Evolutionary conservation across 2,329 filamentous ascomycete species (phyloP), one percentile per base, ranked within the genome.

Genomic region (Elsinoe fawcettii): DNA sequence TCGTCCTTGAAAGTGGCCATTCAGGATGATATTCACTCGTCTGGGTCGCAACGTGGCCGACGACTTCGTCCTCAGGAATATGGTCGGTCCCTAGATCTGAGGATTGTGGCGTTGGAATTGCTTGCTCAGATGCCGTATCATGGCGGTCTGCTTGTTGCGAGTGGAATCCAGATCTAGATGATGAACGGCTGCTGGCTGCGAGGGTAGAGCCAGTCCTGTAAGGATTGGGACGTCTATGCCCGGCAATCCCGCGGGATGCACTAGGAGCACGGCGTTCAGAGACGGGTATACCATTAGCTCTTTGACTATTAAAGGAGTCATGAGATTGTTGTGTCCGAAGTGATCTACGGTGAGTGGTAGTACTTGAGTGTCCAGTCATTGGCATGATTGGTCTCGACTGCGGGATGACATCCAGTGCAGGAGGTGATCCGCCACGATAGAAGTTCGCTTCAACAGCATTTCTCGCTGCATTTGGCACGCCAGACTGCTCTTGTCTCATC

Each of bases 181-280:
- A 46, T 25, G 41, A 46, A 18, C 41, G 16, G 11, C 41, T 46
- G 11, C 14, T 20, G 7, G 46, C 12, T 27, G 46, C 30, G 16
- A 25, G 9, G 9, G 23, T 32, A 5, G 46, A 51, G 5, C 30
- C 16, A 2, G 25, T 12, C 18, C 23, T 18, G 27, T 20, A 25
- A 12, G 25, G 8, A 18, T 18, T 51, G 8, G 46, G 46, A 11
- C 30, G 46, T 51, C 23, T 12, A 14, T 32, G 16, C 16, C 5
- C 7, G 8, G 46, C 5, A 9, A 34, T 11, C 14, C 14, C 16
- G 11, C 46, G 46, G 11, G 46, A 51, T 18, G 46, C 46, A 51
- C 46, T 51, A 12, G 46, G 46, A 20, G 25, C 46, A n/a, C 46
- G 46, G 9, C 46, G 25, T 16, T 51, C 46, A n/a, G 46, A 51